These are phyloP conservation scores for Serendipita sp. DNA, from an alignment of 768 basidiomycete genomes.

Conservation along the genomic window DNA sequence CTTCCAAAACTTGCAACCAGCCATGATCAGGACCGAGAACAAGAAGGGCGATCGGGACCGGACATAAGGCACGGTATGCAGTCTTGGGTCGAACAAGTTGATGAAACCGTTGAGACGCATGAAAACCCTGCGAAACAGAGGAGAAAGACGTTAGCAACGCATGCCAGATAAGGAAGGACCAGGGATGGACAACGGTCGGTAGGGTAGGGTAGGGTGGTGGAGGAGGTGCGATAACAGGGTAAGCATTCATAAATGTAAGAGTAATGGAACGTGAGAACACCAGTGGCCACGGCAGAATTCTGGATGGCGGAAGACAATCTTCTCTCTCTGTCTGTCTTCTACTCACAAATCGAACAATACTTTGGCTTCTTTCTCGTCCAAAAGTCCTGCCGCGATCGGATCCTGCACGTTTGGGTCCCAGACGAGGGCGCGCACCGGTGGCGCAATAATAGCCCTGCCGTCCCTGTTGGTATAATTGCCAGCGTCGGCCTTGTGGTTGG, in stretches of 20 bases:
- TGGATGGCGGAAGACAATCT: neutral
- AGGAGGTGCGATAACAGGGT: no score
- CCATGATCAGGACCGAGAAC: constrained; percentile 72
- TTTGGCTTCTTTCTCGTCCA: constrained; percentile 52
- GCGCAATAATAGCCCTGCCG: neutral
- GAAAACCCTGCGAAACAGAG: constrained; percentile 31
- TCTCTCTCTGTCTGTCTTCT: neutral
- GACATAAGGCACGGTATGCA: constrained; percentile 68
- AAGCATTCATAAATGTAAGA: no score
- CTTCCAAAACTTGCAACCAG: constrained; percentile 69
- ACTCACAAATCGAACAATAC: constrained; percentile 42
- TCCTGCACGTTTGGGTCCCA: constrained; percentile 27
- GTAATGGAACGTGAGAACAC: neutral
- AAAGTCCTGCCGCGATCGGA: constrained; percentile 53
- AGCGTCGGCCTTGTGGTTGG: neutral
- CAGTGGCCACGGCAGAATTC: neutral
- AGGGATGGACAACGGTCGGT: constrained; percentile 14
- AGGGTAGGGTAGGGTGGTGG: no score
- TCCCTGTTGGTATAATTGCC: neutral
- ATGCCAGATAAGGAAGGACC: neutral
- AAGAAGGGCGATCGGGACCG: constrained; percentile 67
- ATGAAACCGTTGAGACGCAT: constrained; percentile 77
- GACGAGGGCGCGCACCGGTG: neutral
- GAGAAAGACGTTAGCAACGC: neutral
- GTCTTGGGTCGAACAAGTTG: constrained; percentile 72